These are phyloP conservation scores for Paramecium caudatum DNA, from an alignment of 73 alveolate species.

Conservation along the genomic window DNA sequence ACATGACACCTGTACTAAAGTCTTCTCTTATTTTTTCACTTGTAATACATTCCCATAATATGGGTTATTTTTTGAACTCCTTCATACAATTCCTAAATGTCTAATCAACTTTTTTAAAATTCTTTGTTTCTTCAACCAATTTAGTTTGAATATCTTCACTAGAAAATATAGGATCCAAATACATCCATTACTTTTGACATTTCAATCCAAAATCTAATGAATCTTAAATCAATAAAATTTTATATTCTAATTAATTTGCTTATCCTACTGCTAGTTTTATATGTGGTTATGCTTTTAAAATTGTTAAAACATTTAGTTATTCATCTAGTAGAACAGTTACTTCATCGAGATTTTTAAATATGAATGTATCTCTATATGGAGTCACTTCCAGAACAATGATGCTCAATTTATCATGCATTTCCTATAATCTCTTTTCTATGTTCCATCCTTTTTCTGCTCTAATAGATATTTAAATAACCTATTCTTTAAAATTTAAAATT, in stretches of 20 bases:
- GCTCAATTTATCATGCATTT: slow-evolving; percentile 40
- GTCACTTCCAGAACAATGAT: neutral
- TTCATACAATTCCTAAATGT: slow-evolving; percentile 48
- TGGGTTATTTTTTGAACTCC: neutral
- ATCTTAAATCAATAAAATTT: slow-evolving; percentile 52
- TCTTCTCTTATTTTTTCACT: slow-evolving; percentile 39
- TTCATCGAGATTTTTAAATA: slow-evolving; percentile 42
- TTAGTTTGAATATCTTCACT: slow-evolving; percentile 56
- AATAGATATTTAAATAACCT: neutral
- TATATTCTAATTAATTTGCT: slow-evolving; percentile 68
- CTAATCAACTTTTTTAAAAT: slow-evolving; percentile 18
- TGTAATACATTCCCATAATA: slow-evolving; percentile 57
- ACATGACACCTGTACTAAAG: neutral
- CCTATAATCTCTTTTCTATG: slow-evolving; percentile 55
- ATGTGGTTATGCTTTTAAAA: slow-evolving; percentile 61
- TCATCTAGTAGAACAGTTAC: slow-evolving; percentile 11
- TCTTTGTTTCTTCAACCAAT: slow-evolving; percentile 21
- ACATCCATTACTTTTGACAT: slow-evolving; percentile 59
- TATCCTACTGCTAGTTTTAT: slow-evolving; percentile 17
- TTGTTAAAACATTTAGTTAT: slow-evolving; percentile 57
- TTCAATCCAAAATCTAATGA: slow-evolving; percentile 62
- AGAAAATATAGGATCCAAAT: slow-evolving; percentile 65
- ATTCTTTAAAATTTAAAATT: slow-evolving; percentile 24
- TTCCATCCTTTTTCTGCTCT: slow-evolving; percentile 70
- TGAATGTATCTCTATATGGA: slow-evolving; percentile 36